These are phyloP conservation scores for Globisporangium barbulae DNA, from an alignment of 352 stramenopile genomes.

Conservation along the genomic window DNA sequence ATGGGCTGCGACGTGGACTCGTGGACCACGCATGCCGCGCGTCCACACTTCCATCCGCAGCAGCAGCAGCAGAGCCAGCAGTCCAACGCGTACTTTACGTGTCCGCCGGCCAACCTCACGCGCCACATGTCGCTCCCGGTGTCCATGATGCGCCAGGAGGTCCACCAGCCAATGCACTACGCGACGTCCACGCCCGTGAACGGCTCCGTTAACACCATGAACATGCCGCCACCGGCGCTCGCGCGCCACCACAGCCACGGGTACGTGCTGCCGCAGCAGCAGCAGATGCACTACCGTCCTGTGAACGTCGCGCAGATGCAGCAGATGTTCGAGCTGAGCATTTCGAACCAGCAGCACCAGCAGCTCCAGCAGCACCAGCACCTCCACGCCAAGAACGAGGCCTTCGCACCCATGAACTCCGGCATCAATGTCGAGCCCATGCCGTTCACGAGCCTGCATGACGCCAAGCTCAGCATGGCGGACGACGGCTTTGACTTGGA, in stretches of 20 bases:
- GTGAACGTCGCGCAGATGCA: constrained; percentile 54
- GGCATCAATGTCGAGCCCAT: constrained; percentile 64
- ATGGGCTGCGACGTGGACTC: constrained; percentile 64
- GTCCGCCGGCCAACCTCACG: constrained; percentile 54
- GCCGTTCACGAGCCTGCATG: constrained; percentile 34
- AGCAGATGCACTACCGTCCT: constrained; percentile 30
- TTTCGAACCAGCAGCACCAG: constrained; percentile 51
- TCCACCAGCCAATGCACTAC: constrained; percentile 24
- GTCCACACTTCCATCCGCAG: constrained; percentile 30
- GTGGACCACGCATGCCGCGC: constrained; percentile 36
- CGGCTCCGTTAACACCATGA: constrained; percentile 15
- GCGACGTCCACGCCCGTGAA: constrained; percentile 21
- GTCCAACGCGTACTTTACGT: constrained; percentile 29
- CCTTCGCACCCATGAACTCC: constrained; percentile 19
- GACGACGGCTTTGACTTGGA: constrained; percentile 53
- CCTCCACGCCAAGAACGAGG: constrained; percentile 19
- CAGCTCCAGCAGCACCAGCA: constrained; percentile 24
- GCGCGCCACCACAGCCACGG: constrained; percentile 65
- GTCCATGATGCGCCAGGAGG: constrained; percentile 38
- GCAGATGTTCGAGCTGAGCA: constrained; percentile 54
- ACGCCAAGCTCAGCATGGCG: constrained; percentile 40
- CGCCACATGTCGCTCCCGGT: constrained; percentile 67
- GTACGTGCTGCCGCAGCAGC: constrained; percentile 41
- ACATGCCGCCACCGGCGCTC: constrained; percentile 49
- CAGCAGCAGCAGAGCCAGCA: constrained; percentile 21